phyloP scores from a whole-genome alignment of 2,329 filamentous ascomycete genomes.

The Knoxdaviesia capensis region DNA sequence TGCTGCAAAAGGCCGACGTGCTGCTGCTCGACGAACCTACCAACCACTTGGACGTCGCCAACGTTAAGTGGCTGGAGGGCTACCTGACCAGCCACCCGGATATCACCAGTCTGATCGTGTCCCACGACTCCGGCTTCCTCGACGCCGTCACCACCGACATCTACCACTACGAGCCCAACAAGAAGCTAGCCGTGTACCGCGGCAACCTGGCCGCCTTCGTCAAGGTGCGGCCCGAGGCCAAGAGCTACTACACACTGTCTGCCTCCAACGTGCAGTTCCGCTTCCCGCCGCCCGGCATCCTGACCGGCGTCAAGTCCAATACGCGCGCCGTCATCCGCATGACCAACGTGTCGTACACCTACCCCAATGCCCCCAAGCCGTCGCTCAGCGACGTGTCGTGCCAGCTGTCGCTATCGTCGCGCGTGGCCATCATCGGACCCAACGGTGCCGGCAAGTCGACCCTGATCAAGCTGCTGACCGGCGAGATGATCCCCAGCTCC shows the following conservation, averaged over 20 bases:
- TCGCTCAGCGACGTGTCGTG: constrained; percentile 79
- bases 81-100: constrained; percentile 93
- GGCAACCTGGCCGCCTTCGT: constrained; percentile 75
- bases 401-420: constrained; percentile 70
- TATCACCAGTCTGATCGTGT: constrained; percentile 93
- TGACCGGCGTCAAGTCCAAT: constrained; percentile 86
- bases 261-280: constrained; percentile 85
- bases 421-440: constrained; percentile 87
- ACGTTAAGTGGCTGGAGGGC: constrained; percentile 87
- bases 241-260: constrained; percentile 94
- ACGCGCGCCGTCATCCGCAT: constrained; percentile 92
- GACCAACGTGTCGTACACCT: constrained; percentile 80
- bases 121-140: constrained; percentile 93
- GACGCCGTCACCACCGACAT: constrained; percentile 97
- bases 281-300: constrained; percentile 86
- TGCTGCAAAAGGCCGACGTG: constrained; percentile 94
- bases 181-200: constrained; percentile 80
- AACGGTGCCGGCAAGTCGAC: constrained; percentile 98
- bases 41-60: constrained; percentile 91
- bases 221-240: constrained; percentile 75
- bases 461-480: constrained; percentile 90
- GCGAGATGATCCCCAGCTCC: constrained; percentile 63
- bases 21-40: constrained; percentile 95
- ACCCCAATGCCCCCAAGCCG: constrained; percentile 73
- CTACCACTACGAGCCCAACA: constrained; percentile 90